Evolutionary conservation across 345 rosid genomes (phyloP).

Genomic region (Populus deltoides): DNA sequence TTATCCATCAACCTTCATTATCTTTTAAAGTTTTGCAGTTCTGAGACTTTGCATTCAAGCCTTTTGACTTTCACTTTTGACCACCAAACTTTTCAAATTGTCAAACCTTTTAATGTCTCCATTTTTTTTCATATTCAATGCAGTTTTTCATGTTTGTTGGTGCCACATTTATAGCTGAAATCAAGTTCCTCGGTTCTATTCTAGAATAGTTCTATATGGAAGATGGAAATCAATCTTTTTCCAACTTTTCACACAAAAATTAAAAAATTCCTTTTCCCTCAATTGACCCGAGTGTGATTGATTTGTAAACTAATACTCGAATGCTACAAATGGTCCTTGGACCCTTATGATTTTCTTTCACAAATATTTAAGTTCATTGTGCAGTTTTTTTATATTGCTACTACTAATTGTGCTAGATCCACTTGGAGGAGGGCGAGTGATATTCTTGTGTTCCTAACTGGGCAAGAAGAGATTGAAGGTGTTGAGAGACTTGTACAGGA

Average conservation of each 20-base stretch:
- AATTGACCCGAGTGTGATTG: too few relatives aligned
- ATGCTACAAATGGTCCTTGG: not conserved
- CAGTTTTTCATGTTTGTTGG: slow-evolving; percentile 1
- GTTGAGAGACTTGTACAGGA: slow-evolving; percentile 70
- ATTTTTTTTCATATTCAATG: not conserved
- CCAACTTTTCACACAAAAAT: too few relatives aligned
- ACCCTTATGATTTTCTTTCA: not conserved
- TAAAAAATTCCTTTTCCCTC: not conserved
- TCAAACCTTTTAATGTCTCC: not conserved
- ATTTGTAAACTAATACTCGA: not conserved
- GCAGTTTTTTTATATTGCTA: slow-evolving; percentile 4
- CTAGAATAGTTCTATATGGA: not conserved
- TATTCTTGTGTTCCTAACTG: slow-evolving; percentile 87
- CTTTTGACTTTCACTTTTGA: not conserved
- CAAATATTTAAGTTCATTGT: not conserved
- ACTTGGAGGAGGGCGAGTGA: slow-evolving; percentile 78
- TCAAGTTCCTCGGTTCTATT: not conserved
- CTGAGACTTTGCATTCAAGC: not conserved
- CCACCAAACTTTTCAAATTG: not conserved
- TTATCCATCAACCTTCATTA: slow-evolving; percentile 7
- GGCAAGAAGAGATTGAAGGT: slow-evolving; percentile 94
- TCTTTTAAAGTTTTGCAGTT: not conserved
- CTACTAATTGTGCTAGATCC: slow-evolving; percentile 49
- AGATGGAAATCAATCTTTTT: not conserved
- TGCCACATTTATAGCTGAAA: not conserved